phyloP scores from a whole-genome alignment of 139 green algal genomes.

The Chlorella sp. region DNA sequence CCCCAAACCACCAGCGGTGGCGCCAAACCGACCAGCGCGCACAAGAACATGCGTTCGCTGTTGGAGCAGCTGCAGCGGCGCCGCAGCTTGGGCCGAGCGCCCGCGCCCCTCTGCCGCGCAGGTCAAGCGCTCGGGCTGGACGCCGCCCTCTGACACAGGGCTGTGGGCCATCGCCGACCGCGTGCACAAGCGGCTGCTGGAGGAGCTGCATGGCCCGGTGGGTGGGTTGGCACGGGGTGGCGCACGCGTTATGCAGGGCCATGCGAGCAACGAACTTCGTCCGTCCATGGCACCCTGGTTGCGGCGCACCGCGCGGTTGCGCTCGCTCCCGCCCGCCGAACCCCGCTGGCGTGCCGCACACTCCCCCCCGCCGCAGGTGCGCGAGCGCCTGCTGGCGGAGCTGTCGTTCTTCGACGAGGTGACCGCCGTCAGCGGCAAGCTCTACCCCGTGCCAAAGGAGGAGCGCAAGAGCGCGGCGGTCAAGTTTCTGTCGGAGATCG shows the following conservation, averaged over 20 bases:
- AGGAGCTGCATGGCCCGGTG: conserved; percentile 44
- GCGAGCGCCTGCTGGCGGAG: conserved; percentile 69
- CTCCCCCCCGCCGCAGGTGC: too few species aligned
- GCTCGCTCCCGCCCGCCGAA: too few species aligned
- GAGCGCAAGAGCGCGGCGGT: conserved; percentile 47
- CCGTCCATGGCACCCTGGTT: too few species aligned
- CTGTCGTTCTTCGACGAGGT: conserved; percentile 77
- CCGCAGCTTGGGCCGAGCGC: too few species aligned
- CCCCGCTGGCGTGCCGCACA: too few species aligned
- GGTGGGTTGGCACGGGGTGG: too few species aligned
- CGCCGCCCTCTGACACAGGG: conserved; percentile 78
- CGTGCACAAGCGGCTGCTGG: conserved; percentile 54
- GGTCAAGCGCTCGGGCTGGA: conserved; percentile 78
- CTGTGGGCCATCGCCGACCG: conserved; percentile 77
- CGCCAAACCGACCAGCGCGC: too few species aligned
- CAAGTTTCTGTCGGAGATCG: conserved; percentile 35
- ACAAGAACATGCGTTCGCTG: not conserved
- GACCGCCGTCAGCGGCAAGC: conserved; percentile 64
- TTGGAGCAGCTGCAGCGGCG: too few species aligned
- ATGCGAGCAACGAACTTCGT: too few species aligned
- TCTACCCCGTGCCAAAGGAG: conserved; percentile 61
- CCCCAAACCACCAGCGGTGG: too few species aligned
- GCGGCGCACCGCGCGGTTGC: too few species aligned
- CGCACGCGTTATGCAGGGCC: too few species aligned
- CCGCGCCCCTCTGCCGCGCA: conserved; percentile 1